Evolutionary conservation across 1,284 basidiomycete genomes (phyloP), one percentile per base, ranked within the genome.

Genomic region (Puccinia novopanici): DNA sequence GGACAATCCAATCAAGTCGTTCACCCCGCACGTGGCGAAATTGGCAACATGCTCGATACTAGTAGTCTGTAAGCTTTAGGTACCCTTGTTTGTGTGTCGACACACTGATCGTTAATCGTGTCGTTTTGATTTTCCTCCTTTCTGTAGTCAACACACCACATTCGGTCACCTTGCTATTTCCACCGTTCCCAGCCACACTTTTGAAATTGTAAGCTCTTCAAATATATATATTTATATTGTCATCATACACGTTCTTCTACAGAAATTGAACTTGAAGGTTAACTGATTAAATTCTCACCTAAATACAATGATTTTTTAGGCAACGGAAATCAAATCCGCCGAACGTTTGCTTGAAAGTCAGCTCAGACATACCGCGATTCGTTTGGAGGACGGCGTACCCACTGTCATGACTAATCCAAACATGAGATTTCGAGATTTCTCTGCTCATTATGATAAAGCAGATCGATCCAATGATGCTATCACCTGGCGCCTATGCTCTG

Each of bases 401-500:
- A 87, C 88, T 52, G 90, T 91, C 1, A 86, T 87, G 48, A 89
- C 91, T 1, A 87, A 88, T 65, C 84, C 87, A 3, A 85, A 87
- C 8, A 89, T 97, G 34, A 89, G 91, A 59, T 99, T 98, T 86
- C 88, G 89, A 12, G 91, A 94, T 42, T 94, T 96, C 84, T 88
- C 90, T 2, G 86, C 89, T 2, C 87, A 92, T 22, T 96, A 94
- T 85, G 89, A 92, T 13, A 84, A 90, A 30, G 90, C 90, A 57
- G 92, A 96, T 84, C 88, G 89, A 22, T 91, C 92, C 0, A 90
- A 90, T 83, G 92, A 93, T 84, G 92, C 94, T 0, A 89, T 89
- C 17, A 85, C 98, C 37, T 98, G 95, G 88, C 90, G 92, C 34
- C 89, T 99, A 0, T 94, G 94, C 8, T 89, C 90, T n/a, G 93